Conservation (phyloP, 169 alveolate species). For the Plasmodium gonderi region DNA sequence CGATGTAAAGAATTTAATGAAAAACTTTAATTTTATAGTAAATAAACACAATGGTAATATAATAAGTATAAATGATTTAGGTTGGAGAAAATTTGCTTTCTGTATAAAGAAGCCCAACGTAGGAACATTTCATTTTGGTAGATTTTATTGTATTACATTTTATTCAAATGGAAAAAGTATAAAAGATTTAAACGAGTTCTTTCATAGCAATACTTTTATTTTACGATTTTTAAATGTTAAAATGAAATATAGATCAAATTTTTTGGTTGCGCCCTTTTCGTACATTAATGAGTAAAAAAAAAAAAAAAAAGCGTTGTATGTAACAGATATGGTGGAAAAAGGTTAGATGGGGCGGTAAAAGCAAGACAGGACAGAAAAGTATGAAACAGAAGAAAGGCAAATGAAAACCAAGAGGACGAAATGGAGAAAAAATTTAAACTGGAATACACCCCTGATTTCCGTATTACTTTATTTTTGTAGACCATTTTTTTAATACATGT, state of each 20-base stretch:
- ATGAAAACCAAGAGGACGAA: no score
- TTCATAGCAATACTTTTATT: constrained; percentile 81
- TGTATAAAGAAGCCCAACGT: constrained; percentile 85
- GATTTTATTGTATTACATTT: constrained; percentile 83
- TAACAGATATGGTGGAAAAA: not conserved
- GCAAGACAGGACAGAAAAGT: not conserved
- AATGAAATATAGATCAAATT: constrained; percentile 85
- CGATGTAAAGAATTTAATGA: constrained; percentile 73
- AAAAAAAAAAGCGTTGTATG: not conserved
- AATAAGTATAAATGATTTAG: constrained; percentile 69
- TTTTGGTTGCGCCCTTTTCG: constrained; percentile 83
- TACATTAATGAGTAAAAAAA: constrained; percentile 79
- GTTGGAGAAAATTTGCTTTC: constrained; percentile 75
- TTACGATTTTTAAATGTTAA: constrained; percentile 82
- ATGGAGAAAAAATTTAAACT: not conserved
- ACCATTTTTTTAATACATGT: not conserved
- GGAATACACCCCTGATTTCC: not conserved
- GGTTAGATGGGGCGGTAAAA: not conserved
- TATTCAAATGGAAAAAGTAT: constrained; percentile 83
- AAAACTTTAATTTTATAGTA: constrained; percentile 61
- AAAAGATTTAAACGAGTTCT: constrained; percentile 82
- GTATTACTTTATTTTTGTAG: not conserved
- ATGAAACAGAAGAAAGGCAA: not conserved
- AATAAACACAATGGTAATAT: constrained; percentile 72
- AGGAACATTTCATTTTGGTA: constrained; percentile 86